Evolutionary conservation across 164 flowering plant genomes (phyloP).

Genomic region (Annona cherimola): DNA sequence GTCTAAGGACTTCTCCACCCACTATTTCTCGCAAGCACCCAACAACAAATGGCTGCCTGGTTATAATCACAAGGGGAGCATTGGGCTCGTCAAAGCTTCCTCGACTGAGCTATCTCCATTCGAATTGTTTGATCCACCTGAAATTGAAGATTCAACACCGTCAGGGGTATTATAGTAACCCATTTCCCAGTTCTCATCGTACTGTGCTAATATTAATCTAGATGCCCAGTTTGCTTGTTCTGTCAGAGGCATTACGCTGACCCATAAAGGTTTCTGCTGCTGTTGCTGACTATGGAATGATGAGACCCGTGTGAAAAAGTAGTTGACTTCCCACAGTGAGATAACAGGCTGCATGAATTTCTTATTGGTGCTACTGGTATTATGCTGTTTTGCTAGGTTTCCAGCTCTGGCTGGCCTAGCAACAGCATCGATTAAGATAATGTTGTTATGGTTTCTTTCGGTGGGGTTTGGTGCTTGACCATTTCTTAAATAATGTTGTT

Average conservation of each 20-base stretch:
- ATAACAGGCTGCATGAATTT: not conserved
- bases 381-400: not conserved
- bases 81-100: slow-evolving; percentile 13
- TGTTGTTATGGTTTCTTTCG: not conserved
- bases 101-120: slow-evolving; percentile 16
- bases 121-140: slow-evolving; percentile 16
- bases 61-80: not conserved
- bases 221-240: not conserved
- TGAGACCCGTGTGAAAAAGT: not conserved
- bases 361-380: not conserved
- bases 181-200: not conserved
- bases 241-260: not conserved
- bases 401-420: not conserved
- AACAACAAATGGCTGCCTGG: not conserved
- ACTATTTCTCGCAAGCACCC: slow-evolving; percentile 7
- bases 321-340: not conserved
- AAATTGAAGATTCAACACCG: slow-evolving; percentile 12
- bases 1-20: not conserved
- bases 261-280: not conserved
- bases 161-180: slow-evolving; percentile 17
- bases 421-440: not conserved
- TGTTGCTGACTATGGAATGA: not conserved
- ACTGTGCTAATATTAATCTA: not conserved
- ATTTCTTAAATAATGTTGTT: not conserved
- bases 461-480: not conserved